These are phyloP conservation scores for Schizopora paradoxa DNA, from an alignment of 1,284 basidiomycete genomes.

Conservation along the genomic window DNA sequence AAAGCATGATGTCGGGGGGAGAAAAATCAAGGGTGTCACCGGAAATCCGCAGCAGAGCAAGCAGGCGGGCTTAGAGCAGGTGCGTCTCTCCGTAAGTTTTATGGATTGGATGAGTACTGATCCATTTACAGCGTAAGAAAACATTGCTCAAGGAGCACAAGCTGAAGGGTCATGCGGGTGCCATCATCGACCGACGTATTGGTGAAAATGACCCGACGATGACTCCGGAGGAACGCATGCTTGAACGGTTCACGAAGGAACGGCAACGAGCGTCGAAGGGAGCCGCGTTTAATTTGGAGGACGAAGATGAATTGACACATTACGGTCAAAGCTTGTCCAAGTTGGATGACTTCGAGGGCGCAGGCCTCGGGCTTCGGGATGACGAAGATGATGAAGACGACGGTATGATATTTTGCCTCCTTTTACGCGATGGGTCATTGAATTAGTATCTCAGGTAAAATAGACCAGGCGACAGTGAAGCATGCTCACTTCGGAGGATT, in stretches of 20 bases:
- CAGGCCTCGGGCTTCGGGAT: slow-evolving; percentile 67
- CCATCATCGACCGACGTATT: slow-evolving; percentile 91
- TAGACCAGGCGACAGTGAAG: slow-evolving; percentile 61
- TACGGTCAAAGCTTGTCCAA: slow-evolving; percentile 86
- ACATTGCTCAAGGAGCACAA: slow-evolving; percentile 86
- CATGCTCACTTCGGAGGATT: slow-evolving; percentile 85
- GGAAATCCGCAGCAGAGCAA: slow-evolving; percentile 86
- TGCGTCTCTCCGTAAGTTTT: slow-evolving; percentile 33
- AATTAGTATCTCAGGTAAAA: slow-evolving; percentile 44
- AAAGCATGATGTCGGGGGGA: slow-evolving; percentile 89
- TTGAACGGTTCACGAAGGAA: slow-evolving; percentile 94
- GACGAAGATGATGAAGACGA: slow-evolving; percentile 55
- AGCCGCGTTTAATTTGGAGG: slow-evolving; percentile 86
- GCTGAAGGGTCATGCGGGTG: slow-evolving; percentile 73
- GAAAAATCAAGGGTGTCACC: slow-evolving; percentile 77
- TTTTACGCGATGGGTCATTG: slow-evolving; percentile 4
- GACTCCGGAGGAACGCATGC: slow-evolving; percentile 93
- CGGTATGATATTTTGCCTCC: slow-evolving; percentile 25
- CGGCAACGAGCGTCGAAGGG: slow-evolving; percentile 76
- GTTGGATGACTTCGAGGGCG: slow-evolving; percentile 82
- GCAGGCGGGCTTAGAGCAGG: slow-evolving; percentile 87
- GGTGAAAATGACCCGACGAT: slow-evolving; percentile 92
- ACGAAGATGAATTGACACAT: slow-evolving; percentile 88
- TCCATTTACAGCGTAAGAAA: slow-evolving; percentile 63
- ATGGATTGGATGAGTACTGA: not conserved